Conservation (phyloP, 306 rosid genomes). For the Inga leiocalycina region DNA sequence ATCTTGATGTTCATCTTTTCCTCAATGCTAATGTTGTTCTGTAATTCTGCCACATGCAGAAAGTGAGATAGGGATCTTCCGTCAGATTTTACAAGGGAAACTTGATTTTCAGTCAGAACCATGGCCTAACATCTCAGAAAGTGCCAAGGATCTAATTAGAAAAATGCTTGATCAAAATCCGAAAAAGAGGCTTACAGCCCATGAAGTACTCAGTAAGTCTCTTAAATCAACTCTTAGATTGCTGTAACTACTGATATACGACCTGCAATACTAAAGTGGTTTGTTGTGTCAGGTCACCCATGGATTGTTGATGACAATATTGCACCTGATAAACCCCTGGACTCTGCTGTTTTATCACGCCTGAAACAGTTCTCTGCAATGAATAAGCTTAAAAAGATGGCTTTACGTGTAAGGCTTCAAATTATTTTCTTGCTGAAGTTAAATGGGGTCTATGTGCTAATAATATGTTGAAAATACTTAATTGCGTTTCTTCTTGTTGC, state of each 20-base stretch:
- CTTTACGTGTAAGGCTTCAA: constrained; percentile 56
- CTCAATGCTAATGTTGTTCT: constrained; percentile 26
- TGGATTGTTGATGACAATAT: constrained; percentile 63
- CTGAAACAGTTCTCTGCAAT: constrained; percentile 63
- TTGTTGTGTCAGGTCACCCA: constrained; percentile 58
- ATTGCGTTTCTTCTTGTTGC: constrained; percentile 22
- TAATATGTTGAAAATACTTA: not conserved
- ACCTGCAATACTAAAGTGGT: constrained; percentile 6
- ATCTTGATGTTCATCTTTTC: constrained; percentile 26
- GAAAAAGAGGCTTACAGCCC: constrained; percentile 52
- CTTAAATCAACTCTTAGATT: not conserved
- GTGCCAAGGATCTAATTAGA: constrained; percentile 63
- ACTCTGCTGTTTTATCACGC: constrained; percentile 65
- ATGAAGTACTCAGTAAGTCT: constrained; percentile 56
- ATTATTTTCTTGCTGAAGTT: constrained; percentile 22
- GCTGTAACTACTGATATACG: constrained; percentile 3
- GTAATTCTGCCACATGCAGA: constrained; percentile 43
- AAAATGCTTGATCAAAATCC: constrained; percentile 68
- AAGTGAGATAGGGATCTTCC: constrained; percentile 57
- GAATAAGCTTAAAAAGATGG: constrained; percentile 73
- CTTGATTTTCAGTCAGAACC: constrained; percentile 67
- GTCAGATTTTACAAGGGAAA: constrained; percentile 54
- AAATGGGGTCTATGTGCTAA: constrained; percentile 6
- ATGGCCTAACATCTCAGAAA: constrained; percentile 65
- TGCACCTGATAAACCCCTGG: constrained; percentile 69